Percentiles rank a stretch among this genome's conserved stretches.
These are phyloP conservation scores for Lachnellula arida DNA, from an alignment of 2,329 filamentous ascomycete genomes.

Conservation along the genomic window DNA sequence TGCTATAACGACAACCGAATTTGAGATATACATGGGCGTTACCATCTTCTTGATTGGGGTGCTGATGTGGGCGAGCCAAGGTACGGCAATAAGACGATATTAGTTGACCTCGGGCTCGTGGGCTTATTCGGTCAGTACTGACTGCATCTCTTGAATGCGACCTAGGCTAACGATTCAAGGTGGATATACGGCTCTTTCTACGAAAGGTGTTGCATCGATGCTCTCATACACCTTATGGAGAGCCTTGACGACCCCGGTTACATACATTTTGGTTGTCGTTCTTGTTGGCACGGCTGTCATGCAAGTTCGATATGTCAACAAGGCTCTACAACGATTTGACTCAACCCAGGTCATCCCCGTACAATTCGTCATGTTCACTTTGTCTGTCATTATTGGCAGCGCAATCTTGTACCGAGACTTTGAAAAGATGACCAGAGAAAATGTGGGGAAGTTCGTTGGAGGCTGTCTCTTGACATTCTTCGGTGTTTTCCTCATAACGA, in stretches of 20 bases:
- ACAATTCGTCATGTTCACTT: conserved; percentile 93
- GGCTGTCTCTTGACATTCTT: conserved; percentile 91
- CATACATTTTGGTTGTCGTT: conserved; percentile 77
- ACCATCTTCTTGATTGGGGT: conserved; percentile 68
- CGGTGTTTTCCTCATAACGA: conserved; percentile 96
- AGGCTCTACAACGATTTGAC: conserved; percentile 83
- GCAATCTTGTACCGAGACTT: conserved; percentile 94
- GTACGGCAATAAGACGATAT: conserved; percentile 80
- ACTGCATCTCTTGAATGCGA: background rate
- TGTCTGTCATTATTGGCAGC: conserved; percentile 92
- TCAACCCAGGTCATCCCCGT: conserved; percentile 97
- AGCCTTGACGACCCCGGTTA: conserved; percentile 86
- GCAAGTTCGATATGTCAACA: conserved; percentile 97
- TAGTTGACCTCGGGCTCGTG: conserved; percentile 90
- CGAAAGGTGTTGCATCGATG: conserved; percentile 93
- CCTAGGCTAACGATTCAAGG: conserved; percentile 44
- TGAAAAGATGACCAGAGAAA: conserved; percentile 68
- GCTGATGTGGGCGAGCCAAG: conserved; percentile 76
- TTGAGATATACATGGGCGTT: conserved; percentile 82
- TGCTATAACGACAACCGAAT: conserved; percentile 81
- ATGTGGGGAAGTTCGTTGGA: conserved; percentile 79
- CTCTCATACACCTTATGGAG: conserved; percentile 86
- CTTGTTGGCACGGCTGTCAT: conserved; percentile 82
- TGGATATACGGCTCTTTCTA: conserved; percentile 93
- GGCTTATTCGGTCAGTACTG: conserved; percentile 74